Percentiles rank a stretch among this genome's conserved stretches.
Evolutionary conservation across 2,329 filamentous ascomycete species (phyloP).

Genomic region (Fusarium mangiferae): DNA sequence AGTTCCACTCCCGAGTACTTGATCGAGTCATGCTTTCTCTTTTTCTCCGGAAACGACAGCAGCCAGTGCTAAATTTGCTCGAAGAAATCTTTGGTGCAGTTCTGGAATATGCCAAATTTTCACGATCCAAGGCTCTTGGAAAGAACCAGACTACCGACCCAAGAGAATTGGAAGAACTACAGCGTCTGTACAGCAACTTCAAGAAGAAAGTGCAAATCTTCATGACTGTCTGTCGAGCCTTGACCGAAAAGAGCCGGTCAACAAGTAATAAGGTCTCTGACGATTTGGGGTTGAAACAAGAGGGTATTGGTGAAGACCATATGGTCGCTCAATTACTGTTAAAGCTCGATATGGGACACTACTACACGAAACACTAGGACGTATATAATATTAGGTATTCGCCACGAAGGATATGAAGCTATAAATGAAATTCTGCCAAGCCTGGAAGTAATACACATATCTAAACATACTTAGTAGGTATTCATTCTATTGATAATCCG

Average conservation of each 20-base stretch:
- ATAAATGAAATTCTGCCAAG: background rate
- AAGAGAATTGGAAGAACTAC: constrained; percentile 34
- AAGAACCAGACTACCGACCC: constrained; percentile 25
- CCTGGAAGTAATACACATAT: background rate
- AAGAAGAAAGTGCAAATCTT: constrained; percentile 79
- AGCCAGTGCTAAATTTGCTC: constrained; percentile 75
- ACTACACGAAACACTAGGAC: constrained; percentile 60
- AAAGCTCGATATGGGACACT: constrained; percentile 76
- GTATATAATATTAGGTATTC: background rate
- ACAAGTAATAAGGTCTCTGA: constrained; percentile 45
- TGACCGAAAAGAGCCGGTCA: constrained; percentile 70
- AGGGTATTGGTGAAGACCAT: constrained; percentile 60
- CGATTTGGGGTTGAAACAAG: constrained; percentile 49
- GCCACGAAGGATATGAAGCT: background rate
- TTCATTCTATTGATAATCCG: background rate
- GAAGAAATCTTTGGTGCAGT: constrained; percentile 80
- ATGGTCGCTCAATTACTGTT: constrained; percentile 75
- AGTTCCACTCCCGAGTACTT: constrained; percentile 77
- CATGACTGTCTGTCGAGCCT: constrained; percentile 74
- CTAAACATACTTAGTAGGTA: background rate
- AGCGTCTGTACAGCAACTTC: constrained; percentile 71
- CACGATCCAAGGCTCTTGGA: constrained; percentile 53
- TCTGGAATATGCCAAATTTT: constrained; percentile 73
- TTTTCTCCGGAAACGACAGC: constrained; percentile 78
- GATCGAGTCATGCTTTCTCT: constrained; percentile 80